Evolutionary conservation across 345 rosid genomes (phyloP).

Genomic region (Boechera stricta): DNA sequence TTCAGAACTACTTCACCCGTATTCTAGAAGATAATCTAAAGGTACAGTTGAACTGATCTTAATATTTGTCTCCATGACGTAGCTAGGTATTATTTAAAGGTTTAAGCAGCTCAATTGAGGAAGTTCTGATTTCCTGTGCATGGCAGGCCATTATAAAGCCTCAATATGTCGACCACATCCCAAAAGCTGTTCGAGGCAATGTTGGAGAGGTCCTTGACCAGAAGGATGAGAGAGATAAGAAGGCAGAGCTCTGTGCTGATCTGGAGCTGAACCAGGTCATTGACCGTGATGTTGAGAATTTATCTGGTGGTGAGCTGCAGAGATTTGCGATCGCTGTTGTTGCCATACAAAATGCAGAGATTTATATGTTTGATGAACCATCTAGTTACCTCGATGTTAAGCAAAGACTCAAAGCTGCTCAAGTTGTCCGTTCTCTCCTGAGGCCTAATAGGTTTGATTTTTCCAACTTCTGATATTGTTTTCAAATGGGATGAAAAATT

Average conservation of each 20-base stretch:
- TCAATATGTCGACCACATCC: slow-evolving; percentile 98
- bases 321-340: slow-evolving; percentile 98
- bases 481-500: not conserved
- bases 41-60: slow-evolving; percentile 47
- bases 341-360: slow-evolving; percentile 96
- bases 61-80: not conserved
- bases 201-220: slow-evolving; percentile 95
- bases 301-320: slow-evolving; percentile 99
- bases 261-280: slow-evolving; percentile 94
- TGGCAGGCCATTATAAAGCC: slow-evolving; percentile 93
- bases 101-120: not conserved
- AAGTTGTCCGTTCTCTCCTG: slow-evolving; percentile 86
- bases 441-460: slow-evolving; percentile 77
- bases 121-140: slow-evolving; percentile 23
- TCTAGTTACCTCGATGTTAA: slow-evolving; percentile 99
- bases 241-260: slow-evolving; percentile 74
- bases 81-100: slow-evolving; percentile 12
- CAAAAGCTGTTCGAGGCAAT: slow-evolving; percentile 92
- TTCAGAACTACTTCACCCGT: slow-evolving; percentile 96
- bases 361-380: slow-evolving; percentile 99
- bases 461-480: slow-evolving; percentile 11
- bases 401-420: slow-evolving; percentile 99
- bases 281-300: slow-evolving; percentile 86
- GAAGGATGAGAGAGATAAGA: slow-evolving; percentile 82
- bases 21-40: slow-evolving; percentile 93